Base-by-base conservation (phyloP, 192 early-diverging fungal species). In the Entophlyctis luteolus region DNA sequence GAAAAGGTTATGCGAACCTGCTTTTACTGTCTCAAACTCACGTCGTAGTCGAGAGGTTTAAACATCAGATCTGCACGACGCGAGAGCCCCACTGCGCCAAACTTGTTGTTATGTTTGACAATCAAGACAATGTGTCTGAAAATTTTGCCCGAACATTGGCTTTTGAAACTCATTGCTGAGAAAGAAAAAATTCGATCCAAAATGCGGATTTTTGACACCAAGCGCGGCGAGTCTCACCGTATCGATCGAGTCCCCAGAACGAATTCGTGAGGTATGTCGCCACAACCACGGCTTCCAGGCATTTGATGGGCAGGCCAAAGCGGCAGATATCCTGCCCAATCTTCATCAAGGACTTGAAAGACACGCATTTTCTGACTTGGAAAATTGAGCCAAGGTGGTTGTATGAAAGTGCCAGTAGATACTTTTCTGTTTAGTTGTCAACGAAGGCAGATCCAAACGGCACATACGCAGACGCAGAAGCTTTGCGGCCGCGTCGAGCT, bases 51-150 rank as follows among this genome's bases (percentile, higher is more conserved):
- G 2, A 79, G 5, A 0, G 52, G 37, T 55, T 79, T 78, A 42
- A 68, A 53, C 80, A 77, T 77, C 59, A 82, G 67, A 55, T 78
- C 74, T 12, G 0, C 18, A 57, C 74, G 52, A 12, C 80, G 65
- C 2, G 75, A 77, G 2, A 82, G 54, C 20, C 80, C 80, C 54
- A 82, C 4, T 2, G 80, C 72, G 20, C 80, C 80, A 63, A 67
- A 79, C 36, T 60, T 39, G 14, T 72, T 71, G 20, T 59, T 54
- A 33, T 55, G 33, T 29, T 62, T 56, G 53, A 82, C 35, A 33
- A 55, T 60, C 25, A 82, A 57, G 31, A 82, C 77, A 32, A 82
- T 82, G 55, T 82, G 80, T 20, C 80, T 36, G 38, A 75, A 79
- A 0, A 65, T 52, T 20, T 52, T 47, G 3, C 67, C 77, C 22